Evolutionary conservation across 2,329 filamentous ascomycete genomes (phyloP).

Genomic region (Pezicula radicicola): DNA sequence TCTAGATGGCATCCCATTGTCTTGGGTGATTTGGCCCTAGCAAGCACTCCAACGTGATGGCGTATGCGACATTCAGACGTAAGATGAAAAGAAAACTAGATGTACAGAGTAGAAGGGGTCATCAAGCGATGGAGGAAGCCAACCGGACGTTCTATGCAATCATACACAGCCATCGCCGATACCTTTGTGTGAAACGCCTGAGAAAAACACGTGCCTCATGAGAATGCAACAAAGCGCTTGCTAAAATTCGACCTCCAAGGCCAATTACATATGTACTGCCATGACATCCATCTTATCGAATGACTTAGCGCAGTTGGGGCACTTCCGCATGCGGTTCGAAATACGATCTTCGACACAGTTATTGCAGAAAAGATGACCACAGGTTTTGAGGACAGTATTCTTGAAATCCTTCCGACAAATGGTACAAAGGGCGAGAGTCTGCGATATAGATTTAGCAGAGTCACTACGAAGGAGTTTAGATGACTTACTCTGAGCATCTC

Average conservation of each 20-base stretch:
- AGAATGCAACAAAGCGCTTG: not conserved
- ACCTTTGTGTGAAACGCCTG: not conserved
- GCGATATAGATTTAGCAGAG: slow-evolving; percentile 33
- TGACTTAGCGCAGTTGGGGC: slow-evolving; percentile 86
- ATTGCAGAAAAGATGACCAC: slow-evolving; percentile 92
- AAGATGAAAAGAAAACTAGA: slow-evolving; percentile 14
- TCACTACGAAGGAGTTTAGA: slow-evolving; percentile 15
- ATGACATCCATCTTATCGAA: slow-evolving; percentile 93
- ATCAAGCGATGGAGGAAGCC: slow-evolving; percentile 11
- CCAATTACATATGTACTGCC: slow-evolving; percentile 54
- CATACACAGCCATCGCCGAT: slow-evolving; percentile 20
- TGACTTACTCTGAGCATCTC: slow-evolving; percentile 79
- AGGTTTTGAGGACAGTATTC: slow-evolving; percentile 88
- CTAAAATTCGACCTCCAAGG: not conserved
- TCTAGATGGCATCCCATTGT: slow-evolving; percentile 14
- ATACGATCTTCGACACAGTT: slow-evolving; percentile 87
- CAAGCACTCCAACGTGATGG: not conserved
- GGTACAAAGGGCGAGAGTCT: slow-evolving; percentile 81
- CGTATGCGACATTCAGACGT: not conserved
- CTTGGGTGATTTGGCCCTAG: not conserved
- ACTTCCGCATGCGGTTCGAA: slow-evolving; percentile 88
- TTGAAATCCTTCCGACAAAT: slow-evolving; percentile 94
- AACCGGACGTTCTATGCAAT: slow-evolving; percentile 23
- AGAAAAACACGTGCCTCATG: not conserved
- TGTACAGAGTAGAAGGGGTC: slow-evolving; percentile 20